Evolutionary conservation across 768 basidiomycete genomes (phyloP), one percentile per base, ranked within the genome.

Genomic region (Amanita exitialis): DNA sequence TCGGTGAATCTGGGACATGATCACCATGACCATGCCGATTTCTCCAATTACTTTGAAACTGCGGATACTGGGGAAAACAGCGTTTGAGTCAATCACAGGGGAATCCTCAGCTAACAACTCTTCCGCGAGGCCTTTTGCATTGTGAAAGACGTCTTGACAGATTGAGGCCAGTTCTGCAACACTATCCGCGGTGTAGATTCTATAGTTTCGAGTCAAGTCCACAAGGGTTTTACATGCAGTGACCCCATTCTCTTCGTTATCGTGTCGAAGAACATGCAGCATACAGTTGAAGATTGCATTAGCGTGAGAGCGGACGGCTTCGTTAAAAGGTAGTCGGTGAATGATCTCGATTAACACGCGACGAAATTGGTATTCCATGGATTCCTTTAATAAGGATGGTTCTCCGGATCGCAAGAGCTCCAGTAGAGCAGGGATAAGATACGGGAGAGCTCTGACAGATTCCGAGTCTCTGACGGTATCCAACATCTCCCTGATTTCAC

Each of bases 171-270:
- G 92, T 47, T 90, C 86, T 34, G 78, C 67, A 43, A 92, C 74
- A 46, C 80, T 75, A 7, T 88, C 82, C 56, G 90, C 90, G 13
- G 80, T 78, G 44, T 86, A 68, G 8, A 76, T 66, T 59, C 86
- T 79, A 63, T 86, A 89, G 46, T 76, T 79, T 44, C 95, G 81
- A 60, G 89, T 79, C 18, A 93, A 74, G 67, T 99, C 95, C 53
- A 91, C 84, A 60, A 96, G 75, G 51, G 83, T 86, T 69, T 97
- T 98, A 76, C 93, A 90, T 50, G 86, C 87, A 2, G 83, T 76
- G 28, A 86, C 76, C 2, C 90, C 96, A 61, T 93, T 94, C 63
- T 99, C 96, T 67, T 99, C 96, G 63, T 96, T 97, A 70, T 99
- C 96, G 57, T 79, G 71, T 21, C 86, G 83, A 27, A 98, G 74